Base-by-base conservation (phyloP, 169 alveolate species). In the Babesia divergens region DNA sequence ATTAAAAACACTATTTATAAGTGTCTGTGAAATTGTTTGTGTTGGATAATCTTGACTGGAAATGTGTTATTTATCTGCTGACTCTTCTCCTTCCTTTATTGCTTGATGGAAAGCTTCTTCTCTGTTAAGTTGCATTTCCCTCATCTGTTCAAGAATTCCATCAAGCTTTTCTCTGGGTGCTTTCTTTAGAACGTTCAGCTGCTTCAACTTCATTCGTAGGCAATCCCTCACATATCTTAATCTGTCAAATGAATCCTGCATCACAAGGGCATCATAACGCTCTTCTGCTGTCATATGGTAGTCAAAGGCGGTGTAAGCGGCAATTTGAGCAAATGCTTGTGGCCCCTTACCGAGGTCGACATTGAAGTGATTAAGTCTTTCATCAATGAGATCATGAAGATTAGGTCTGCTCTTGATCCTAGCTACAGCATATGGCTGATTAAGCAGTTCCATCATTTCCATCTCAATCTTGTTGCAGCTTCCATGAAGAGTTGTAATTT, bases 301-400 rank as follows among this genome's bases (percentile, higher is more conserved):
- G 64, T 88, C 93, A 49, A 88, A 88, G 24, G 93, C 93, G 32
- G 89, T 69, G 80, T 84, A 83, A 26, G 91, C 86, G 3, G 82
- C 93, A n/a, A 88, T 81, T 52, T 88, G 93, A 16, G 88, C 86
- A 58, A 88, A 88, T 31, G 91, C 91, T 66, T 88, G 93, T n/a
- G 79, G 80, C 22, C 79, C 55, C 60, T 58, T 55, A 31, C 81
- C 58, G 71, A 76, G 86, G 50, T 88, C 85, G 26, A 88, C 71
- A 55, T 75, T 77, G 80, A 88, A 88, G 31, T 75, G 67, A 64
- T 74, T 72, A 40, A 88, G 80, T 64, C 82, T 72, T 26, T 86
- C 79, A 65, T 88, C 93, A 51, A 88, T 74, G 46, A 85, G 66
- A 55, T 88, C 91, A 72, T 77, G 74, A 32, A 88, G 84, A 24